Evolutionary conservation across 768 basidiomycete genomes (phyloP).

Genomic region (Xerocomus brunneocitrinus): DNA sequence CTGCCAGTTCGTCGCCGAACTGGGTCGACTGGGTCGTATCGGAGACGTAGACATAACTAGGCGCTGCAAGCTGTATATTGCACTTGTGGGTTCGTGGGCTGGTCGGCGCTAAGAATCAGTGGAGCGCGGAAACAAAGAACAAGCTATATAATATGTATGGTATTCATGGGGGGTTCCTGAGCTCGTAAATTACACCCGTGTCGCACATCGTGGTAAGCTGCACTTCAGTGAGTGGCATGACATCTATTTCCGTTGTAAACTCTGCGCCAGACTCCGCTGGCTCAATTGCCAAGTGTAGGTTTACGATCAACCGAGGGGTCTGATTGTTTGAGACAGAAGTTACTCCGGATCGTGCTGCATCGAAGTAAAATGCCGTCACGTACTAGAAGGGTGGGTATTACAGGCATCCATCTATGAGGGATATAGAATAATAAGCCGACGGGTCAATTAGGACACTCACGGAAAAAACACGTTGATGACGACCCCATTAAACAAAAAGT

Average conservation of each 20-base stretch:
- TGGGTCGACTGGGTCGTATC: constrained; percentile 27
- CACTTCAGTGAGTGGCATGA: neutral
- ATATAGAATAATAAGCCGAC: no score
- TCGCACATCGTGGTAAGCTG: neutral
- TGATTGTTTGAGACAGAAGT: neutral
- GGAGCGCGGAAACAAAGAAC: neutral
- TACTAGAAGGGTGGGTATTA: constrained; percentile 12
- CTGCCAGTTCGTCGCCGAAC: constrained; percentile 23
- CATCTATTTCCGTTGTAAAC: constrained; percentile 7
- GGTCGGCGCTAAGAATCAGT: neutral
- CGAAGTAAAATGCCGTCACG: neutral
- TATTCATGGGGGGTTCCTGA: no score
- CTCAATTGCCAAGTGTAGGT: constrained; percentile 13
- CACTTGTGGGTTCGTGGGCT: no score
- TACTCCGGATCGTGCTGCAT: neutral
- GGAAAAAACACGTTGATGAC: constrained; percentile 15
- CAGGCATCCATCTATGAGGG: constrained; percentile 10
- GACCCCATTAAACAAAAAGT: neutral
- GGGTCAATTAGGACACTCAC: constrained; percentile 5
- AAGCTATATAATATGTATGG: neutral
- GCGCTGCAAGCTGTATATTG: neutral
- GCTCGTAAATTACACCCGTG: neutral
- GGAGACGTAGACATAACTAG: constrained; percentile 28
- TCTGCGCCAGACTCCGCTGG: constrained; percentile 5
- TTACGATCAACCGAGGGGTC: constrained; percentile 21